Evolutionary conservation across 129 eudicot genomes (phyloP).

Genomic region (Sambucus nigra): DNA sequence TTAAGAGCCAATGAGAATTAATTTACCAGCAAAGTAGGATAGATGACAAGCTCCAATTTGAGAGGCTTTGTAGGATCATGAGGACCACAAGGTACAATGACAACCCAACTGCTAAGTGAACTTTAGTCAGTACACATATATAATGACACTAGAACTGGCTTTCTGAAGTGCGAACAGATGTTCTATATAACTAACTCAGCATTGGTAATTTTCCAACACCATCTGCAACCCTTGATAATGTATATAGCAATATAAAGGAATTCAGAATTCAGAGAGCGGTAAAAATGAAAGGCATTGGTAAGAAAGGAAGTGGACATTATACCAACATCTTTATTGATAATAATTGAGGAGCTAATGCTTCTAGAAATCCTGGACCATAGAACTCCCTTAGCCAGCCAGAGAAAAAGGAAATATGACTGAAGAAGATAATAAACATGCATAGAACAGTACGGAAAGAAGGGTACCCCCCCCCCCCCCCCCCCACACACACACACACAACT

Average conservation of each 20-base stretch:
- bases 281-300: too few species aligned
- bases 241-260: too few species aligned
- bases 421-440: not conserved
- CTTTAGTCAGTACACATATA: not conserved
- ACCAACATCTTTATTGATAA: conserved; percentile 7
- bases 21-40: conserved; percentile 11
- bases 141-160: not conserved
- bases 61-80: not conserved
- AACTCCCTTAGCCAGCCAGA: conserved; percentile 20
- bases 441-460: not conserved
- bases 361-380: conserved; percentile 15
- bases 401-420: conserved; percentile 11
- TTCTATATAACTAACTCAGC: too few species aligned
- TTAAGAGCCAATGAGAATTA: not conserved
- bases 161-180: too few species aligned
- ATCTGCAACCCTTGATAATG: too few species aligned
- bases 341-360: conserved; percentile 11
- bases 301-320: too few species aligned
- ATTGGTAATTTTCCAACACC: too few species aligned
- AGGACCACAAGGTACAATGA: conserved; percentile 11
- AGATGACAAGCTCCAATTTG: conserved; percentile 15
- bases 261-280: too few species aligned
- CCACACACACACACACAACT: not conserved
- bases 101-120: conserved; percentile 17
- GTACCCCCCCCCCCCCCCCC: not conserved